Evolutionary conservation across 257 asterid genomes (phyloP).

Genomic region (Salvia miltiorrhiza): DNA sequence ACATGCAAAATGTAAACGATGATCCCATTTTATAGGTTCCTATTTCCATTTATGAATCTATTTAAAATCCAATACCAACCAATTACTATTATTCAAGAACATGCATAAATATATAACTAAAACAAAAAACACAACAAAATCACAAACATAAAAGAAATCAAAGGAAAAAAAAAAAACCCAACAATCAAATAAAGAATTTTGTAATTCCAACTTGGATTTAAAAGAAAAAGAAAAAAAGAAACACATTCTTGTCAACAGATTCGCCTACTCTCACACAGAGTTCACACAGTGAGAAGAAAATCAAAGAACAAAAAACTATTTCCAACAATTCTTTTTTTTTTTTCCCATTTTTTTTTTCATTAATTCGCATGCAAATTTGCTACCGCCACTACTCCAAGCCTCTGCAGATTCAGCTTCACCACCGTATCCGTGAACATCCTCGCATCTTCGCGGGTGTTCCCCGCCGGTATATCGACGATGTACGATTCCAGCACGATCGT

Average conservation of each 20-base stretch:
- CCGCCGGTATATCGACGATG: slow-evolving; percentile 79
- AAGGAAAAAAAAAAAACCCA: neutral
- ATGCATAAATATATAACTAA: neutral
- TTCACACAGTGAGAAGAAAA: neutral
- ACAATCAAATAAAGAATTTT: neutral
- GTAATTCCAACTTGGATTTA: neutral
- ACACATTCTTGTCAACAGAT: neutral
- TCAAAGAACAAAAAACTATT: too few relatives aligned
- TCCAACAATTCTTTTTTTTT: too few relatives aligned
- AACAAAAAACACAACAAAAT: neutral
- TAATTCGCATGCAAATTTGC: too few relatives aligned
- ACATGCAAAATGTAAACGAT: neutral
- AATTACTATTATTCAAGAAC: too few relatives aligned
- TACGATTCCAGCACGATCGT: slow-evolving; percentile 79
- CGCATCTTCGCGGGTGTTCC: slow-evolving; percentile 77
- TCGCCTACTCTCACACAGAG: too few relatives aligned
- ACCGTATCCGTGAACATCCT: slow-evolving; percentile 81
- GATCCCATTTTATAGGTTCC: neutral
- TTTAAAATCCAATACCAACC: too few relatives aligned
- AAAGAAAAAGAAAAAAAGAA: neutral
- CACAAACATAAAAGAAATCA: neutral
- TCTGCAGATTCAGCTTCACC: slow-evolving; percentile 73
- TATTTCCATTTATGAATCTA: too few relatives aligned
- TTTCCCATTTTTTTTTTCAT: too few relatives aligned
- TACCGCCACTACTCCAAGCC: slow-evolving; percentile 60